phyloP scores from a whole-genome alignment of 2,329 filamentous ascomycete species.

The Didymella segeticola region DNA sequence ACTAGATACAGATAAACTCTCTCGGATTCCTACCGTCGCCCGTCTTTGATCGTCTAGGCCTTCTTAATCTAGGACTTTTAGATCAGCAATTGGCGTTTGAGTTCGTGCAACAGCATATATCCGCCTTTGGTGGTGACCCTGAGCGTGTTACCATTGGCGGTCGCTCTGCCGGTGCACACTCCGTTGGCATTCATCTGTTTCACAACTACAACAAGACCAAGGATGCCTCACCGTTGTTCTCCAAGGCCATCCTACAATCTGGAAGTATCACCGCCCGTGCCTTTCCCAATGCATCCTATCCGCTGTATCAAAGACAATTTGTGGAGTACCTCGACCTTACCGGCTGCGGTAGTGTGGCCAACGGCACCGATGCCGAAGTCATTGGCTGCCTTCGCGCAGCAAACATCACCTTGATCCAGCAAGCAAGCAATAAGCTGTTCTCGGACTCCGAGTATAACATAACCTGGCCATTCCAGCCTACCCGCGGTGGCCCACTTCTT shows the following conservation, averaged over 20 bases:
- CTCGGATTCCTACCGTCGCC: slow-evolving; percentile 36
- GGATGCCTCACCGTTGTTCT: slow-evolving; percentile 31
- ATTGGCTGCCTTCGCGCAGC: slow-evolving; percentile 50
- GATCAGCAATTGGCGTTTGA: slow-evolving; percentile 36
- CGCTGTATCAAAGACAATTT: slow-evolving; percentile 38
- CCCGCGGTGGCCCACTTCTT: slow-evolving; percentile 51
- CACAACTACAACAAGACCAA: slow-evolving; percentile 38
- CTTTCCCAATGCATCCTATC: slow-evolving; percentile 37
- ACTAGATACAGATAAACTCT: slow-evolving; percentile 24
- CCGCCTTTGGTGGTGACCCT: slow-evolving; percentile 49
- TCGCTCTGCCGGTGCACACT: slow-evolving; percentile 46
- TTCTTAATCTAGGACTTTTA: slow-evolving; percentile 37
- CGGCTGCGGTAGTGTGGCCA: slow-evolving; percentile 26
- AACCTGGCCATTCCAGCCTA: slow-evolving; percentile 57
- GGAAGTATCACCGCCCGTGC: slow-evolving; percentile 37
- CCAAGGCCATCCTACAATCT: slow-evolving; percentile 37
- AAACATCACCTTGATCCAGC: slow-evolving; percentile 45
- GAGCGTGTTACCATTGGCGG: slow-evolving; percentile 48
- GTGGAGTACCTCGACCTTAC: slow-evolving; percentile 23
- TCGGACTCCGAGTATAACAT: slow-evolving; percentile 46
- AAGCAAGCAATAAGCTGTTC: slow-evolving; percentile 44
- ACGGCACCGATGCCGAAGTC: slow-evolving; percentile 38
- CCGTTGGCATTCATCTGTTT: slow-evolving; percentile 37
- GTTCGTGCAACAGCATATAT: slow-evolving; percentile 50
- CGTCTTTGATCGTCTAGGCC: slow-evolving; percentile 32